Percentiles rank a stretch among this genome's conserved stretches.
Evolutionary conservation across 805 yeast genomes (phyloP).

Genomic region (Kodamaea fukazawae): DNA sequence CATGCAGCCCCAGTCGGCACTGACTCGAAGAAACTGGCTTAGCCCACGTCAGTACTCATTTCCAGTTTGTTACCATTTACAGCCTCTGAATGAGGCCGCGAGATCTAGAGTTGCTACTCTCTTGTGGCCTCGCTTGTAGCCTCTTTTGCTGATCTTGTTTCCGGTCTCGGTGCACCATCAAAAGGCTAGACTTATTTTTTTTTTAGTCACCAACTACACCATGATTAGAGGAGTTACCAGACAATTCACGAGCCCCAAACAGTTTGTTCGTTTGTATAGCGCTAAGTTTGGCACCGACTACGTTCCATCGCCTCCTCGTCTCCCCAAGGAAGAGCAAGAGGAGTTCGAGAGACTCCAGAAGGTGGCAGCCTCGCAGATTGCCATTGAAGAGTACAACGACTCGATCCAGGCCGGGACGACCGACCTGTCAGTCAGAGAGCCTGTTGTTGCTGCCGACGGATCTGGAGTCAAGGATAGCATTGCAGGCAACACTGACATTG

Average conservation of each 20-base stretch:
- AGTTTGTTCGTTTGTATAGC: constrained; percentile 14
- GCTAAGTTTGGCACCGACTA: constrained; percentile 23
- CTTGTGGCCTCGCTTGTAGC: no score
- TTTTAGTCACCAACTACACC: no score
- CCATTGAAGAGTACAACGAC: constrained; percentile 70
- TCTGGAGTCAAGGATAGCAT: constrained; percentile 21
- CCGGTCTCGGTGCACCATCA: no score
- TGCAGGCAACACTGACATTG: constrained; percentile 46
- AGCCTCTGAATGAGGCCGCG: no score
- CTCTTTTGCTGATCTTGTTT: no score
- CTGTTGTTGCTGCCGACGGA: constrained; percentile 13
- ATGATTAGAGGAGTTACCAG: neutral
- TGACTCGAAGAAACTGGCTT: no score
- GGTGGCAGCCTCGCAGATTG: constrained; percentile 74
- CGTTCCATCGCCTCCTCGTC: constrained; percentile 58
- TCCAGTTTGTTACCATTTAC: no score
- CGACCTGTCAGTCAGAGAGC: constrained; percentile 4
- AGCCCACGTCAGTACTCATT: no score
- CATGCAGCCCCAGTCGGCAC: no score
- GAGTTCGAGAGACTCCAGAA: constrained; percentile 87
- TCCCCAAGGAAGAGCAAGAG: constrained; percentile 79
- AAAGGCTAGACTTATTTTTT: no score
- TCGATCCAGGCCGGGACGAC: constrained; percentile 27
- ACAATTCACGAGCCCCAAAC: constrained; percentile 5
- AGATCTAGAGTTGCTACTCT: no score